Conservation (phyloP, 805 yeast genomes). For the Sugiyamaella marilandica region DNA sequence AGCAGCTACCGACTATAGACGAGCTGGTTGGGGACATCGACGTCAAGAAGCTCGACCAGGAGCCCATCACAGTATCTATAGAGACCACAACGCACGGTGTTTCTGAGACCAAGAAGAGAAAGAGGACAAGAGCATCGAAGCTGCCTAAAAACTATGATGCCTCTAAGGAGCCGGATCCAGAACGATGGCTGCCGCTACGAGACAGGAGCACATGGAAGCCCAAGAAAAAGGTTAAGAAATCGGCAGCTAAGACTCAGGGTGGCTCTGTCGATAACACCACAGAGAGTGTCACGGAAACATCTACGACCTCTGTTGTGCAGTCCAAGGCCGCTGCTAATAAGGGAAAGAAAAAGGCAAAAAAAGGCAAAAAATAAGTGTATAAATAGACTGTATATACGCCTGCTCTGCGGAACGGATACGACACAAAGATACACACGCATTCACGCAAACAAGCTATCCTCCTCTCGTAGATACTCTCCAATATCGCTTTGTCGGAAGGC, state of each 20-base stretch:
- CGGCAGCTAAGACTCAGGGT: slow-evolving; percentile 52
- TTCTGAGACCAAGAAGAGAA: slow-evolving; percentile 30
- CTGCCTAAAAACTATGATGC: slow-evolving; percentile 42
- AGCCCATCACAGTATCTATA: slow-evolving; percentile 27
- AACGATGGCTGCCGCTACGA: slow-evolving; percentile 88
- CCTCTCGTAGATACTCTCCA: slow-evolving; percentile 97
- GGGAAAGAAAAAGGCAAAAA: slow-evolving; percentile 30
- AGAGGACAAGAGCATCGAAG: slow-evolving; percentile 29
- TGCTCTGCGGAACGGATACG: not conserved
- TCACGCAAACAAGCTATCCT: slow-evolving; percentile 87
- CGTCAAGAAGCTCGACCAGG: slow-evolving; percentile 21
- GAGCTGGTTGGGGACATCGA: slow-evolving; percentile 25
- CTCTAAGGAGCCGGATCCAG: slow-evolving; percentile 48
- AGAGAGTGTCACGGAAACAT: slow-evolving; percentile 12
- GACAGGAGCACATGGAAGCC: slow-evolving; percentile 83
- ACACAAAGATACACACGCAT: not conserved
- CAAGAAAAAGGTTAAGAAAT: slow-evolving; percentile 56
- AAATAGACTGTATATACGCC: slow-evolving; percentile 5
- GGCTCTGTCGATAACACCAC: slow-evolving; percentile 42
- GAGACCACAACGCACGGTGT: slow-evolving; percentile 32
- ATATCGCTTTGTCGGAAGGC: slow-evolving; percentile 97
- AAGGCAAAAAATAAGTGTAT: slow-evolving; percentile 29
- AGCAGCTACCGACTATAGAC: slow-evolving; percentile 10
- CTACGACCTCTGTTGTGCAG: slow-evolving; percentile 13
- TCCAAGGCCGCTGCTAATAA: slow-evolving; percentile 16